phyloP scores from a whole-genome alignment of 1,284 basidiomycete genomes.

The Xerocomus minutiporus region DNA sequence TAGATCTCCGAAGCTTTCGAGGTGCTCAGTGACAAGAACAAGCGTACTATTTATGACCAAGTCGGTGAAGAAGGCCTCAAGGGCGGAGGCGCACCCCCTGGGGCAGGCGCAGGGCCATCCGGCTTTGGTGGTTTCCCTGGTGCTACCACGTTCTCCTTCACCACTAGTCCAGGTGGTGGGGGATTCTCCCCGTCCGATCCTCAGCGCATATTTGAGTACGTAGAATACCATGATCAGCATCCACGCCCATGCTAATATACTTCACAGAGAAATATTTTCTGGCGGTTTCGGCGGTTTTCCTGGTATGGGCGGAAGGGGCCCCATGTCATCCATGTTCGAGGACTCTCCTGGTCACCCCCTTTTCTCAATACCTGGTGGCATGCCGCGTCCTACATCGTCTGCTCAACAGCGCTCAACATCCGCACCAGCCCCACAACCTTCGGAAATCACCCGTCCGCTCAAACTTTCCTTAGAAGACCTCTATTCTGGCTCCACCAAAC shows the following conservation, averaged over 20 bases:
- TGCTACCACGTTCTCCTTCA: conserved; percentile 58
- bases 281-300: conserved; percentile 29
- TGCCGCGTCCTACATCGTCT: conserved; percentile 26
- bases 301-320: conserved; percentile 24
- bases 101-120: conserved; percentile 50
- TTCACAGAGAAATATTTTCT: conserved; percentile 63
- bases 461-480: conserved; percentile 88
- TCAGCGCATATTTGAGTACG: conserved; percentile 87
- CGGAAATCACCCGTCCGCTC: conserved; percentile 80
- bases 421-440: conserved; percentile 35
- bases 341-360: conserved; percentile 45
- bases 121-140: conserved; percentile 51
- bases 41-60: conserved; percentile 90
- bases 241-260: conserved; percentile 17
- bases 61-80: conserved; percentile 97
- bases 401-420: conserved; percentile 26
- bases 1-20: conserved; percentile 96
- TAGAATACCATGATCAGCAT: conserved; percentile 13
- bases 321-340: conserved; percentile 39
- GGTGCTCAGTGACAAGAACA: conserved; percentile 91
- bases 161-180: conserved; percentile 45
- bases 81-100: conserved; percentile 50
- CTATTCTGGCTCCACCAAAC: conserved; percentile 86
- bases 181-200: conserved; percentile 81
- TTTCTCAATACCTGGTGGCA: conserved; percentile 55